phyloP scores from a whole-genome alignment of 306 rosid species.

The Lathyrus tuberosus region DNA sequence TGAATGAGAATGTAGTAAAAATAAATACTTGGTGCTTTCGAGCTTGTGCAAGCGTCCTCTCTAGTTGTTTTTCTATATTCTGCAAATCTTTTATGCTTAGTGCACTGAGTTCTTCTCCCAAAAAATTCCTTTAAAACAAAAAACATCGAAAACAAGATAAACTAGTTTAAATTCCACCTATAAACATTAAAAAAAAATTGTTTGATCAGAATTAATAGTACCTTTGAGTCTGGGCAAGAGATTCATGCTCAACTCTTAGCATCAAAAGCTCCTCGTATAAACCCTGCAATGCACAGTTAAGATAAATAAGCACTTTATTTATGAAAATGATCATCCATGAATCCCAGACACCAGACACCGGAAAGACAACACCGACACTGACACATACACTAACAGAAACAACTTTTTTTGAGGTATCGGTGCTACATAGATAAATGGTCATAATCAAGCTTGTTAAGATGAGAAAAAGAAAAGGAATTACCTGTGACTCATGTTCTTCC shows the following conservation, averaged over 20 bases:
- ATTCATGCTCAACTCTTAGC: constrained; percentile 57
- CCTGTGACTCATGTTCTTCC: constrained; percentile 61
- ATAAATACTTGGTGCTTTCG: constrained; percentile 68
- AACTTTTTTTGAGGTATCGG: too few species aligned
- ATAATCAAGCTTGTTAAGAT: background rate
- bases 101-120: constrained; percentile 74
- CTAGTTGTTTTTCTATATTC: constrained; percentile 71
- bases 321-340: background rate
- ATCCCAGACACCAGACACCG: too few species aligned
- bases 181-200: background rate
- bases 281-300: constrained; percentile 43
- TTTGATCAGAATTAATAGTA: constrained; percentile 34
- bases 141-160: background rate
- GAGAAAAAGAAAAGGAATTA: constrained; percentile 13
- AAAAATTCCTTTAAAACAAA: constrained; percentile 53
- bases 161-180: background rate
- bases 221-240: constrained; percentile 72
- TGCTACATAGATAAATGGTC: background rate
- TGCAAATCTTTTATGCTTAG: constrained; percentile 66
- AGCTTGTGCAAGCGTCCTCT: constrained; percentile 59
- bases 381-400: too few species aligned
- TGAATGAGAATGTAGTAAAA: background rate
- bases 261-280: constrained; percentile 54
- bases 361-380: too few species aligned
- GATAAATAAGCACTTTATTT: background rate